phyloP scores from a whole-genome alignment of 2,329 filamentous ascomycete genomes.

The Plenodomus lindquistii region DNA sequence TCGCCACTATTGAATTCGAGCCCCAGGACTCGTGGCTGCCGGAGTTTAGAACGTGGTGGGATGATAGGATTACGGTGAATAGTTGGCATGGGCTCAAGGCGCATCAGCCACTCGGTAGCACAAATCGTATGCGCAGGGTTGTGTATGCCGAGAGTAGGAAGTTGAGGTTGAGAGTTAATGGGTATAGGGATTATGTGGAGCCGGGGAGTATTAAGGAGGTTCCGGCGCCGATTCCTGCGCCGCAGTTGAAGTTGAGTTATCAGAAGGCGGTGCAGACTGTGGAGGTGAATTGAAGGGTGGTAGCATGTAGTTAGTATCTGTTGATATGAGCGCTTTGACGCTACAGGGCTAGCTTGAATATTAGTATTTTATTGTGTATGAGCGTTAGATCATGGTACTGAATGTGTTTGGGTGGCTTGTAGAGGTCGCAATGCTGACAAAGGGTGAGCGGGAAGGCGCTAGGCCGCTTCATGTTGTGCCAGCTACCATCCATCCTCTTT shows the following conservation, averaged over 20 bases:
- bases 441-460: no score
- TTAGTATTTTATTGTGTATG: no score
- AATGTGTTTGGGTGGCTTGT: no score
- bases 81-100: conserved; percentile 46
- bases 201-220: conserved; percentile 43
- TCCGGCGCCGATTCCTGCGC: conserved; percentile 28
- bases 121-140: conserved; percentile 47
- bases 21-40: conserved; percentile 48
- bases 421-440: no score
- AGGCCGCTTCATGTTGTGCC: no score
- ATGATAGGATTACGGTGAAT: conserved; percentile 46
- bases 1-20: conserved; percentile 49
- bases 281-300: conserved; percentile 5
- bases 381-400: no score
- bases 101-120: conserved; percentile 46
- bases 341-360: no score
- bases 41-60: conserved; percentile 48
- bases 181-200: conserved; percentile 47
- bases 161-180: conserved; percentile 46
- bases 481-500: no score
- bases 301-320: not conserved
- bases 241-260: conserved; percentile 17
- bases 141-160: conserved; percentile 49
- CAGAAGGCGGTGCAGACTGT: conserved; percentile 21
- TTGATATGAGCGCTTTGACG: no score